Conservation (phyloP, 2,329 filamentous ascomycete species). For the Pestalotiopsis sp. region DNA sequence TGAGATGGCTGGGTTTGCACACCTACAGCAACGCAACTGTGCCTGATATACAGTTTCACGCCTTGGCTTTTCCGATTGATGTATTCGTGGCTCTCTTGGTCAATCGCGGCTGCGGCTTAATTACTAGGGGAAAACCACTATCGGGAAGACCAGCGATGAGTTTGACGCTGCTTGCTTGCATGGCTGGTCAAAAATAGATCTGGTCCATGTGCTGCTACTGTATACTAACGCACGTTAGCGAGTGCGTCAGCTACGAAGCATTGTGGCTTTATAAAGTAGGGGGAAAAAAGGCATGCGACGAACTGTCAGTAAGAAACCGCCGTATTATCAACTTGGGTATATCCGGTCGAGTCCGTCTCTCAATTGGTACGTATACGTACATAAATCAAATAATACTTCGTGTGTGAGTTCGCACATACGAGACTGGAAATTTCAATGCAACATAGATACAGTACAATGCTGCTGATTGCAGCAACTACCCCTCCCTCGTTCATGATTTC, state of each 20-base stretch:
- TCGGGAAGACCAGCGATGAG: background rate
- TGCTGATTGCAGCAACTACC: background rate
- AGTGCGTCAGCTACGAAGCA: background rate
- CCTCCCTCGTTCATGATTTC: background rate
- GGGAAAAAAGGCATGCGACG: background rate
- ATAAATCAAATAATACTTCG: too few species aligned
- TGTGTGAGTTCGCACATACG: too few species aligned
- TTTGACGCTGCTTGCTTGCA: background rate
- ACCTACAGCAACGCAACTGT: background rate
- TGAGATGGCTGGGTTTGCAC: background rate
- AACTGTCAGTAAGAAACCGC: background rate
- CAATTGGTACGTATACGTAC: too few species aligned
- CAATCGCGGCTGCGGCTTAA: constrained; percentile 23
- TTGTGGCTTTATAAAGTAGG: background rate
- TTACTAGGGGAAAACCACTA: constrained; percentile 15
- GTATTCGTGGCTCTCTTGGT: background rate
- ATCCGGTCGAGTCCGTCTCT: background rate
- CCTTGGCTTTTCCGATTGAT: background rate
- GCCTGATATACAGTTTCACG: background rate
- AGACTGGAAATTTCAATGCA: background rate
- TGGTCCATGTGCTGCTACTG: background rate
- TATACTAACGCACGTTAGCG: background rate
- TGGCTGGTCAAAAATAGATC: background rate
- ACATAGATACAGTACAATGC: background rate
- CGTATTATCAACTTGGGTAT: background rate